These are phyloP conservation scores for Pseudopyrenochaeta lycopersici DNA, from an alignment of 2,329 filamentous ascomycete species.

Conservation along the genomic window DNA sequence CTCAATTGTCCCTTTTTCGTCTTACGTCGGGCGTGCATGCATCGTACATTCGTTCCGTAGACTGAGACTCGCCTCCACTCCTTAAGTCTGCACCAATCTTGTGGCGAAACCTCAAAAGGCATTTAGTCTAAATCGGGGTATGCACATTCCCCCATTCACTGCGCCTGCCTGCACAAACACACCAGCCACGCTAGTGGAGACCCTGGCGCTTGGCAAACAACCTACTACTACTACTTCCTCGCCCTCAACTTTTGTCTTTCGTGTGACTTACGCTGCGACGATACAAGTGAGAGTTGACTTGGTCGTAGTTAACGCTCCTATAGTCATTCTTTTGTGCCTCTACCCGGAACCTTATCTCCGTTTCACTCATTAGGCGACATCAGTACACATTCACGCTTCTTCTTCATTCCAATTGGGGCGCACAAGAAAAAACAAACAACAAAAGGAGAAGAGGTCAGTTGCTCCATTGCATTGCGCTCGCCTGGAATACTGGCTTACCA, in stretches of 20 bases:
- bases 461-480: not conserved
- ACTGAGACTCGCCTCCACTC: not conserved
- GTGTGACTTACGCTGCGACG: conserved; percentile 25
- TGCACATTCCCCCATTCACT: conserved; percentile 25
- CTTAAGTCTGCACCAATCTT: not conserved
- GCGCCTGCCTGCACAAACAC: conserved; percentile 30
- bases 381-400: conserved; percentile 30
- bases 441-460: conserved; percentile 17
- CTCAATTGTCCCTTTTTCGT: not conserved
- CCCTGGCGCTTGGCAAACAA: conserved; percentile 36
- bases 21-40: not conserved
- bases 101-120: not conserved
- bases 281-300: conserved; percentile 10
- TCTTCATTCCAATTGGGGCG: conserved; percentile 25
- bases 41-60: not conserved
- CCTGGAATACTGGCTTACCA: conserved; percentile 16
- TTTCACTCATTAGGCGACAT: conserved; percentile 43
- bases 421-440: conserved; percentile 14
- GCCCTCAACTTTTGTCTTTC: conserved; percentile 11
- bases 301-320: conserved; percentile 11
- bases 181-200: conserved; percentile 22
- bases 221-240: conserved; percentile 7
- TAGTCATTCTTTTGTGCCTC: conserved; percentile 29
- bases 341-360: conserved; percentile 40
- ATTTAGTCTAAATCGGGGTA: conserved; percentile 13